A percentile compares a stretch with the other conserved stretches of the same genome.
phyloP scores from a whole-genome alignment of 1,139 yeast species.

The Hemisphaericaspora lyxosophila region DNA sequence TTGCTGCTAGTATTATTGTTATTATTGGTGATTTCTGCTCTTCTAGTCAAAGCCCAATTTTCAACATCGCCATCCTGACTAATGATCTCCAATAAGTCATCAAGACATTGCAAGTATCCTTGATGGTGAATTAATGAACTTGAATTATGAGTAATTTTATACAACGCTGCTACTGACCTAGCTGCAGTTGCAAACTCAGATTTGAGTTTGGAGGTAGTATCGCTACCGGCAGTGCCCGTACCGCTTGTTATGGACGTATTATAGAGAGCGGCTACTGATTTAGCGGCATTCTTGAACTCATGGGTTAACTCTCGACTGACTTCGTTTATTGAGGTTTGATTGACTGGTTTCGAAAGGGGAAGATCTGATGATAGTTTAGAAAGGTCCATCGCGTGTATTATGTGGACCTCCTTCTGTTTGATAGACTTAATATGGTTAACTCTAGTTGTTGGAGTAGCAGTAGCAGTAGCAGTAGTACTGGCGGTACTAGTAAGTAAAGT shows the following conservation, averaged over 20 bases:
- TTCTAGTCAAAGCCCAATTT: conserved; percentile 51
- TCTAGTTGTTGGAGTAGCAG: neutral
- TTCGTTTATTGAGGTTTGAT: conserved; percentile 41
- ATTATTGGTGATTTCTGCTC: conserved; percentile 42
- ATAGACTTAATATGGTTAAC: too few species aligned
- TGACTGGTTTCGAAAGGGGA: conserved; percentile 49
- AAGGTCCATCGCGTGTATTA: conserved; percentile 53
- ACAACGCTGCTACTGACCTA: conserved; percentile 61
- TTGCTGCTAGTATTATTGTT: conserved; percentile 1
- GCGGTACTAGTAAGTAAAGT: too few species aligned
- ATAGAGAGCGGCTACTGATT: conserved; percentile 44
- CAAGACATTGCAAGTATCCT: conserved; percentile 59
- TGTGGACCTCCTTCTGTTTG: too few species aligned
- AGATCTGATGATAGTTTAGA: conserved; percentile 53
- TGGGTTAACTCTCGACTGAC: conserved; percentile 42
- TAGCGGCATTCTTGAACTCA: conserved; percentile 49
- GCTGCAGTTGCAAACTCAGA: conserved; percentile 64
- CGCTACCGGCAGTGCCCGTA: conserved; percentile 9
- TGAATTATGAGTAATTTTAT: conserved; percentile 51
- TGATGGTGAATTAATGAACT: conserved; percentile 42
- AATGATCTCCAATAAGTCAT: conserved; percentile 52
- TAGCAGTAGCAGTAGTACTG: too few species aligned
- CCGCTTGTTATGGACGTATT: conserved; percentile 25
- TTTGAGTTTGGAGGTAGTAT: conserved; percentile 21
- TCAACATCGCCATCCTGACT: conserved; percentile 50